Conservation (phyloP, 305 asterid species). For the Fraxinus albicans region DNA sequence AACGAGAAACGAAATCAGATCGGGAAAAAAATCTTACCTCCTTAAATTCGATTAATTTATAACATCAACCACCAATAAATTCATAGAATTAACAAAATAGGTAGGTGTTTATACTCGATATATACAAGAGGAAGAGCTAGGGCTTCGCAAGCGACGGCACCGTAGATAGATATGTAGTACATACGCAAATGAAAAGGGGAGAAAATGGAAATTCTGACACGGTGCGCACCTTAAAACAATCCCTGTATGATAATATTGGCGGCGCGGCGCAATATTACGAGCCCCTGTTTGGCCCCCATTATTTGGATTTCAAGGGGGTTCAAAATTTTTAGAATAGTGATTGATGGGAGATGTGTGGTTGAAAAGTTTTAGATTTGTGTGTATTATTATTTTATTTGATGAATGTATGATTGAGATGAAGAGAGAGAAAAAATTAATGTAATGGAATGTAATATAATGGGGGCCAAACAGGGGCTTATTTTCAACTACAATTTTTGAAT, state of each 20-base stretch:
- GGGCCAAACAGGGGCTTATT: no score
- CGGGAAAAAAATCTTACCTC: slow-evolving; percentile 31
- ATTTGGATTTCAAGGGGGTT: no score
- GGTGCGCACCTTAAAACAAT: slow-evolving; percentile 1
- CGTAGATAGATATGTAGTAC: slow-evolving; percentile 14
- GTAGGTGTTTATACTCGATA: not conserved
- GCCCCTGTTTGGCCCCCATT: no score
- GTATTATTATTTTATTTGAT: no score
- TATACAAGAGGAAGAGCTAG: slow-evolving; percentile 22
- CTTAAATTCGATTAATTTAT: slow-evolving; percentile 18
- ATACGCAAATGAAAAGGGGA: slow-evolving; percentile 9
- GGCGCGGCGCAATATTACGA: not conserved
- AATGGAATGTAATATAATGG: no score
- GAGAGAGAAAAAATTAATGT: no score
- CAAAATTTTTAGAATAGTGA: no score
- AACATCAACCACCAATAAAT: slow-evolving; percentile 4
- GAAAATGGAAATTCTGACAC: slow-evolving; percentile 8
- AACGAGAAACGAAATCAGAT: slow-evolving; percentile 24
- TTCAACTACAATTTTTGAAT: no score
- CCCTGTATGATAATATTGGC: not conserved
- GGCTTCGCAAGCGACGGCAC: slow-evolving; percentile 44
- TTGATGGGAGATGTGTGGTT: no score
- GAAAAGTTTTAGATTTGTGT: no score
- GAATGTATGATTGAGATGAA: no score
- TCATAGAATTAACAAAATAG: slow-evolving; percentile 3